phyloP scores from a whole-genome alignment of 1,284 basidiomycete species.

The Cutaneotrichosporon dermatis region DNA sequence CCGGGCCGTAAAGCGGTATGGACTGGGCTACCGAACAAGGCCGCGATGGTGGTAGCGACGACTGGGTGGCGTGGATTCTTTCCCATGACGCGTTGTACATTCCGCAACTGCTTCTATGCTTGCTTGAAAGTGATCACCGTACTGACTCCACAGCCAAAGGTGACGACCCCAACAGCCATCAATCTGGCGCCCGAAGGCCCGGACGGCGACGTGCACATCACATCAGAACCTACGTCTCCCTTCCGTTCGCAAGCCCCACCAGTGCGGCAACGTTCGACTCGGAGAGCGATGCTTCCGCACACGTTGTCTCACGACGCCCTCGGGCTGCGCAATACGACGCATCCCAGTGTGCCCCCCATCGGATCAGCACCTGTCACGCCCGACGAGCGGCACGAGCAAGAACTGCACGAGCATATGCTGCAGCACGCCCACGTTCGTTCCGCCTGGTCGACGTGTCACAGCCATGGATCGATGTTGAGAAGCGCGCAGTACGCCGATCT shows the following conservation, averaged over 20 bases:
- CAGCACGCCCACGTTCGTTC: not conserved
- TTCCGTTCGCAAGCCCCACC: not conserved
- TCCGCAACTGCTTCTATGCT: not conserved
- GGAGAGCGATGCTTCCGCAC: not conserved
- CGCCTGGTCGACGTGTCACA: not conserved
- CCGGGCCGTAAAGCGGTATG: too few species aligned
- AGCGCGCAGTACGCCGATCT: slow-evolving; percentile 20
- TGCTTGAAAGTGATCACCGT: not conserved
- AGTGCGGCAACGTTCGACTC: not conserved
- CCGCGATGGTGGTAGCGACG: too few species aligned
- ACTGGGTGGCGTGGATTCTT: too few species aligned
- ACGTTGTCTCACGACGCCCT: not conserved
- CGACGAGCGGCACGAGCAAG: not conserved
- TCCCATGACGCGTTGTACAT: too few species aligned
- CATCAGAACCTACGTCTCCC: not conserved
- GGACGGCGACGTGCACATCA: not conserved
- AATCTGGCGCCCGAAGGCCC: not conserved
- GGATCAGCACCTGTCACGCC: slow-evolving; percentile 1
- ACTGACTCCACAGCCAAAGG: slow-evolving; percentile 1
- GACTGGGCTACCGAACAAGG: not conserved
- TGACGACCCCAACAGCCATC: not conserved
- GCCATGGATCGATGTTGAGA: not conserved
- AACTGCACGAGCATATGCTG: not conserved
- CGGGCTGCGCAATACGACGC: not conserved
- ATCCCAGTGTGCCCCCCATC: not conserved